These are phyloP conservation scores for Bacterosira constricta DNA, from an alignment of 108 stramenopile genomes.

Conservation along the genomic window DNA sequence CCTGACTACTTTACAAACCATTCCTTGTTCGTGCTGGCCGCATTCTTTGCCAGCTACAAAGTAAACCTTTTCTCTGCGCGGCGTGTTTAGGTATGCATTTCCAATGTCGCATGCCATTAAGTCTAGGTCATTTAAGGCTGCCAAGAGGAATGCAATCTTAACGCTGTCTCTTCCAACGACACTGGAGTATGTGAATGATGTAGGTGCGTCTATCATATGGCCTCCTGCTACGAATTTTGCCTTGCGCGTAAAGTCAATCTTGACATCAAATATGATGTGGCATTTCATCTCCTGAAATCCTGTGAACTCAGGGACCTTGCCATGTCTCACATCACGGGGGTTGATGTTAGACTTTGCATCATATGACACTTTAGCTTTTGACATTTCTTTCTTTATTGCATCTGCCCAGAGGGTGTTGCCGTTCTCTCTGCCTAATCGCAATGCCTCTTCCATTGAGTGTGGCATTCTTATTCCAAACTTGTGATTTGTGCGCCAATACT, in stretches of 20 bases:
- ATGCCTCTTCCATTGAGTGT: conserved; percentile 6
- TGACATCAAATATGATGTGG: conserved; percentile 55
- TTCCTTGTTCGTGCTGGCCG: no score
- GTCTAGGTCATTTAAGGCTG: conserved; percentile 54
- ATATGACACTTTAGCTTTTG: conserved; percentile 3
- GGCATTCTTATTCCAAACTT: conserved; percentile 54
- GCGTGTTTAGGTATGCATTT: conserved; percentile 56
- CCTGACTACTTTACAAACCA: no score
- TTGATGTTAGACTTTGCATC: background rate
- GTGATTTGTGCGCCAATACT: conserved; percentile 30
- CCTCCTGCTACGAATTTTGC: conserved; percentile 42
- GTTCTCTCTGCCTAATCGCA: background rate
- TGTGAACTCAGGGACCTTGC: background rate
- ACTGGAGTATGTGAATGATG: conserved; percentile 6
- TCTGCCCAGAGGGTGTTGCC: conserved; percentile 8
- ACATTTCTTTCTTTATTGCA: conserved; percentile 33
- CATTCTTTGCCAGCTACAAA: conserved; percentile 36
- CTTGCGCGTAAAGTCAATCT: conserved; percentile 51
- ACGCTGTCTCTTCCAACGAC: conserved; percentile 48
- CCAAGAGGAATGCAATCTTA: conserved; percentile 46
- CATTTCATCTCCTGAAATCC: conserved; percentile 18
- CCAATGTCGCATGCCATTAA: conserved; percentile 44
- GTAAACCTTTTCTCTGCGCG: conserved; percentile 31
- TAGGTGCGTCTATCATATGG: conserved; percentile 36
- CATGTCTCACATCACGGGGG: background rate